phyloP scores from a whole-genome alignment of 768 basidiomycete genomes.

The Auriscalpium orientale region DNA sequence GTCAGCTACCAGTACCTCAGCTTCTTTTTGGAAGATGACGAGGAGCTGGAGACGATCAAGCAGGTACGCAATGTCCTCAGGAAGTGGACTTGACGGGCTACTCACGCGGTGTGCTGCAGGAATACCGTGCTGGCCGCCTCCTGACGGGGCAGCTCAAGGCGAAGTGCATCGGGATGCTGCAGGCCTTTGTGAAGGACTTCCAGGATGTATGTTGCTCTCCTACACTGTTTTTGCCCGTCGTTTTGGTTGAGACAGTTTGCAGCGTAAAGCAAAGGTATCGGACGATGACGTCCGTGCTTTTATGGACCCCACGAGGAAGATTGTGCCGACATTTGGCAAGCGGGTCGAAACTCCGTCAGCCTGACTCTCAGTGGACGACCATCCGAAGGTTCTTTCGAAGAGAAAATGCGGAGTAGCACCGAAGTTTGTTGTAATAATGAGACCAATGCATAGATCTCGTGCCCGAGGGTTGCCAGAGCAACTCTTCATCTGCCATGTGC shows the following conservation, averaged over 20 bases:
- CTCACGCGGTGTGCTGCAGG: conserved; percentile 38
- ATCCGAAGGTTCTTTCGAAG: no score
- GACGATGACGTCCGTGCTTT: conserved; percentile 68
- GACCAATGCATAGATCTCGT: no score
- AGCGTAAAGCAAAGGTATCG: conserved; percentile 77
- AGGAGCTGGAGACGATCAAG: conserved; percentile 69
- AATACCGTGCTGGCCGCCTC: conserved; percentile 82
- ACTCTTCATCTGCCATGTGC: no score
- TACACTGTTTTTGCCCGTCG: background rate
- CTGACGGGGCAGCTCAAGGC: conserved; percentile 90
- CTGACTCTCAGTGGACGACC: no score
- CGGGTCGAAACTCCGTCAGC: no score
- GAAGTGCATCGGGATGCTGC: conserved; percentile 74
- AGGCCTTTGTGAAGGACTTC: conserved; percentile 78
- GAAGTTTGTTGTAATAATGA: no score
- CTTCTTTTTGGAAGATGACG: conserved; percentile 95
- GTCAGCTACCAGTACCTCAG: conserved; percentile 91
- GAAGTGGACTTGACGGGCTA: background rate
- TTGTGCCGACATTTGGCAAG: conserved; percentile 49
- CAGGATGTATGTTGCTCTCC: conserved; percentile 51
- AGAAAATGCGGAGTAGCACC: no score
- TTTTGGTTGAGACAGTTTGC: conserved; percentile 3
- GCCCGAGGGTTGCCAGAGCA: no score
- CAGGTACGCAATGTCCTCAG: conserved; percentile 41
- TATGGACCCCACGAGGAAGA: conserved; percentile 77